Base-by-base conservation (phyloP, 2,329 filamentous ascomycete genomes). In the Boeremia lycopersici region DNA sequence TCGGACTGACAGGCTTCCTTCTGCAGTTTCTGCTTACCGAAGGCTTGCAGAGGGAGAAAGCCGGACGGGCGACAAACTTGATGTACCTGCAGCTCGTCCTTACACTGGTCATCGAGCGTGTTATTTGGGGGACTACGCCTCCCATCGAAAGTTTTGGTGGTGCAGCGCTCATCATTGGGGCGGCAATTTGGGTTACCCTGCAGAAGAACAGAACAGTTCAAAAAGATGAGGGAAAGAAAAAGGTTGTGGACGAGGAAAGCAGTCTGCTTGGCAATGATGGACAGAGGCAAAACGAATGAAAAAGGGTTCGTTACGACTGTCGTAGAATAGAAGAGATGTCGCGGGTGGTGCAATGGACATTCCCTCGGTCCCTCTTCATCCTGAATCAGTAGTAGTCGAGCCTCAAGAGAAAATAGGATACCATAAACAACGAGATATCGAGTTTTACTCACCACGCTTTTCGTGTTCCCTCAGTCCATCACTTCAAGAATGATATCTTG, bases 21-120 rank as follows among this genome's bases (percentile, higher is more conserved):
- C 87, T 92, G 81, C 92, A 96, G 79, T 90, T 91, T 63, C 78
- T 95, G 17, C 77, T 95, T 12, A 95, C 91, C 1, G 82, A 85
- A 2, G 91, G 90, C 0, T 76, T 96, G 48, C 80, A 87, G 15
- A 84, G 87, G 56, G 89, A 91, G 67, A 87, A 87, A 60, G 81
- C 80, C 2, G 75, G 77, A 1, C 76, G 82, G 30, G 85, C 84
- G 2, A 87, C 84, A 0, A 85, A 84, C 53, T 84, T 88, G 81
- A 78, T 85, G 7, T 89, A 89, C 68, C 82, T 83, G 40, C 85
- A 88, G 69, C 85, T 89, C 79, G 73, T 89, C 4, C 88, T 88
- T 70, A 86, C 86, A 1, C 65, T 89, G 19, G 75, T 80, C 5
- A 84, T 86, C 6, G 86, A 89, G 67, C 82, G 84, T 57, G 57